Evolutionary conservation across 768 basidiomycete genomes (phyloP).

Genomic region (Lentinus brumalis): DNA sequence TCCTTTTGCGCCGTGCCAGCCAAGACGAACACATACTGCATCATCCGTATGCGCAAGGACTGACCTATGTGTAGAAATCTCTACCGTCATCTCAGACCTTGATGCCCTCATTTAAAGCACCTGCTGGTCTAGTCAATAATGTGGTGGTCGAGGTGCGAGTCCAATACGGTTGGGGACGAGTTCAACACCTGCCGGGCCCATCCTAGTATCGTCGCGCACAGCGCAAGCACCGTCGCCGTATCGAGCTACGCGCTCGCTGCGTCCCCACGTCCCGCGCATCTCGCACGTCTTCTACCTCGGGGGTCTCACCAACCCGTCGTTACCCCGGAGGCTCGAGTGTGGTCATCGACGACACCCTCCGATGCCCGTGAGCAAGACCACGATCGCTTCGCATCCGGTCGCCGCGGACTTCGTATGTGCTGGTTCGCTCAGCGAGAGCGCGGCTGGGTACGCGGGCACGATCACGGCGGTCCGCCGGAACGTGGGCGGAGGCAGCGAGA

Average conservation of each 20-base stretch:
- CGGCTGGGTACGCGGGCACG: background rate
- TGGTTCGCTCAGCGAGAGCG: background rate
- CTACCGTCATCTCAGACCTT: conserved; percentile 1
- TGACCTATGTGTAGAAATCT: background rate
- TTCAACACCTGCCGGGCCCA: background rate
- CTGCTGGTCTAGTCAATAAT: too few relatives aligned
- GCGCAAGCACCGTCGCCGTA: conserved; percentile 1
- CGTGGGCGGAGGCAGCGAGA: background rate
- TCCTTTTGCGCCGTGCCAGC: too few relatives aligned
- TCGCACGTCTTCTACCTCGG: conserved; percentile 1
- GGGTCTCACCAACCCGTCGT: background rate
- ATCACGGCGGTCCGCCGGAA: background rate
- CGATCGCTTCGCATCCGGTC: background rate
- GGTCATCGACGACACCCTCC: background rate
- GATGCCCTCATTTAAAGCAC: conserved; percentile 8
- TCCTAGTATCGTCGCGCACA: conserved; percentile 5
- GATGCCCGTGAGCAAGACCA: background rate
- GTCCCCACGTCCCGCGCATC: conserved; percentile 1
- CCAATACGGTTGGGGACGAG: too few relatives aligned
- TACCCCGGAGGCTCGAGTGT: background rate
- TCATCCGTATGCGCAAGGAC: too few relatives aligned
- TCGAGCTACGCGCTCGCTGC: background rate
- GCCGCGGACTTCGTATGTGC: conserved; percentile 2
- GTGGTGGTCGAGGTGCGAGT: too few relatives aligned
- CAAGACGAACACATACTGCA: too few relatives aligned